Evolutionary conservation across 1,139 yeast genomes (phyloP).

Genomic region (Kodamaea ohmeri): DNA sequence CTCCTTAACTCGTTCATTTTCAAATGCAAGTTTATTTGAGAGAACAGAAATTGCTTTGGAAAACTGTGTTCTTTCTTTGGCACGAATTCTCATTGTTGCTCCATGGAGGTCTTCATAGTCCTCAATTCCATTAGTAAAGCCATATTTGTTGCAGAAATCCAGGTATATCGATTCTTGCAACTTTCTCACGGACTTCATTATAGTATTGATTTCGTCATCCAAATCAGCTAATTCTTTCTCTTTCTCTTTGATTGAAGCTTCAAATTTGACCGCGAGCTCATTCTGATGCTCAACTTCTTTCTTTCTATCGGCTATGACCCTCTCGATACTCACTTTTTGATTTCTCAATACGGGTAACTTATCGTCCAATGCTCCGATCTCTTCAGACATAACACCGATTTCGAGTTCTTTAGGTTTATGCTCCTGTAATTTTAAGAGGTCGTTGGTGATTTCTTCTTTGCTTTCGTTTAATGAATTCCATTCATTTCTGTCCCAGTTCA

Average conservation of each 20-base stretch:
- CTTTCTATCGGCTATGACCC: conserved; percentile 52
- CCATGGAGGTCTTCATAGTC: conserved; percentile 74
- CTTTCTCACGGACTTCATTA: conserved; percentile 27
- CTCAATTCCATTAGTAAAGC: conserved; percentile 50
- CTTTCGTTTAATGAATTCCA: conserved; percentile 53
- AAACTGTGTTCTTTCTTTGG: conserved; percentile 63
- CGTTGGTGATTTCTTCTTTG: conserved; percentile 59
- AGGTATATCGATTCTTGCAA: conserved; percentile 48
- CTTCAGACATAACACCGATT: conserved; percentile 57
- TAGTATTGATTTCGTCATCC: conserved; percentile 25
- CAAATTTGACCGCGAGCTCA: conserved; percentile 20
- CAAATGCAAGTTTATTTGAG: conserved; percentile 63
- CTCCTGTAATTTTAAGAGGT: conserved; percentile 50
- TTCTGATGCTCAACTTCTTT: conserved; percentile 56
- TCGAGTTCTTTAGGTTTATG: conserved; percentile 54
- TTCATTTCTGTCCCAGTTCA: conserved; percentile 76
- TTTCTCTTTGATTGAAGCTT: conserved; percentile 18
- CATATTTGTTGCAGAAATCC: conserved; percentile 53
- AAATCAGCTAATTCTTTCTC: conserved; percentile 27
- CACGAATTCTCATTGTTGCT: conserved; percentile 52
- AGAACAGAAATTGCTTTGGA: conserved; percentile 60
- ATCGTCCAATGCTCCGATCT: conserved; percentile 54
- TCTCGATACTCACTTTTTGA: conserved; percentile 46
- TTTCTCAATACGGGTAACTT: conserved; percentile 51
- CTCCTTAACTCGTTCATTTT: conserved; percentile 53